Evolutionary conservation across 495 filamentous ascomycete species (phyloP).

Genomic region (Hypoxylon intermedium): DNA sequence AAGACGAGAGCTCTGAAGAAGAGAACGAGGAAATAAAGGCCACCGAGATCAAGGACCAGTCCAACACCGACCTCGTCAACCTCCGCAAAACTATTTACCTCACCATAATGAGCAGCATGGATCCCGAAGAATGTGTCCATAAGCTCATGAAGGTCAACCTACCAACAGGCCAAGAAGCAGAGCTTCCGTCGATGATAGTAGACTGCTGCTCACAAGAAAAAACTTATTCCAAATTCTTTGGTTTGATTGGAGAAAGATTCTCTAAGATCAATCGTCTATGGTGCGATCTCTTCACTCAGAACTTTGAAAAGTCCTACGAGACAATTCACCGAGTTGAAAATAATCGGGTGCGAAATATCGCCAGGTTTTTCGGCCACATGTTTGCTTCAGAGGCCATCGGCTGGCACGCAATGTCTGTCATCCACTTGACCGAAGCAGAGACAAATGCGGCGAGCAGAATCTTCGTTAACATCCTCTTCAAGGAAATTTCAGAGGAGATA

Average conservation of each 20-base stretch:
- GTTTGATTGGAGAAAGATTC: slow-evolving; percentile 91
- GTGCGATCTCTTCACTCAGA: slow-evolving; percentile 87
- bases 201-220: slow-evolving; percentile 95
- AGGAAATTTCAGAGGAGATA: slow-evolving; percentile 86
- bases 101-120: slow-evolving; percentile 93
- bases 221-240: slow-evolving; percentile 96
- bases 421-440: slow-evolving; percentile 94
- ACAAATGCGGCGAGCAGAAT: slow-evolving; percentile 95
- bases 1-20: slow-evolving; percentile 80
- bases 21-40: slow-evolving; percentile 71
- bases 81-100: slow-evolving; percentile 93
- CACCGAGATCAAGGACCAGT: slow-evolving; percentile 97
- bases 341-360: slow-evolving; percentile 91
- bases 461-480: slow-evolving; percentile 97
- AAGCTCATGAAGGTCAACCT: slow-evolving; percentile 92
- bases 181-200: slow-evolving; percentile 94
- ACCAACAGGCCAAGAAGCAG: slow-evolving; percentile 84
- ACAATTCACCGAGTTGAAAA: slow-evolving; percentile 97
- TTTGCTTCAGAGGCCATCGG: slow-evolving; percentile 85
- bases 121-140: slow-evolving; percentile 94
- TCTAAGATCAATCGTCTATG: slow-evolving; percentile 94
- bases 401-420: slow-evolving; percentile 84
- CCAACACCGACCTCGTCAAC: slow-evolving; percentile 92
- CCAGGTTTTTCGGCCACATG: slow-evolving; percentile 92
- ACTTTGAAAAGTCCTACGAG: slow-evolving; percentile 92